These are phyloP conservation scores for Camellia oleifera DNA, from an alignment of 179 eudicot genomes.

Conservation along the genomic window DNA sequence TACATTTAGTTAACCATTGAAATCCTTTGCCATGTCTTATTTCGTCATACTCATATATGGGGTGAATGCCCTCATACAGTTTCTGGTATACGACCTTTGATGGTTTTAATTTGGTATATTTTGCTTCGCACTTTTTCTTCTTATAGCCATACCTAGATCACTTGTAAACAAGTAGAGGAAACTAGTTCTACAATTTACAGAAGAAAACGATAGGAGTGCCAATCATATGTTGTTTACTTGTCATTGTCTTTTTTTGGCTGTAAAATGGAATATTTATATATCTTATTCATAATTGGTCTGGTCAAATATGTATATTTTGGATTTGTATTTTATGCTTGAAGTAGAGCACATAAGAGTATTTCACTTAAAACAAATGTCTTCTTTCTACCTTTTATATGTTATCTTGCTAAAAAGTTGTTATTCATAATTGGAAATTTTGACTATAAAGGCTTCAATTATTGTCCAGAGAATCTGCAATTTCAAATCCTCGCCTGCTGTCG, in stretches of 20 bases:
- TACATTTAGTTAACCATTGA: no score
- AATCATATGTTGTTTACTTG: neutral
- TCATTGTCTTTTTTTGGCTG: neutral
- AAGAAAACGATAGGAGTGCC: neutral
- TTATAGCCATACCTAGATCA: no score
- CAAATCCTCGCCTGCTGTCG: conserved; percentile 13
- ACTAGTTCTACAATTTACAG: neutral
- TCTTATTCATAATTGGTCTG: neutral
- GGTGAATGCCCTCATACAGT: no score
- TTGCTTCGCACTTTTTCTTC: no score
- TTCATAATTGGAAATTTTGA: conserved; percentile 26
- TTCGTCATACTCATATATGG: no score
- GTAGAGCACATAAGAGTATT: neutral
- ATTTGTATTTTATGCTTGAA: neutral
- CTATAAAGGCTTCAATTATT: conserved; percentile 53
- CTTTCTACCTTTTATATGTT: neutral
- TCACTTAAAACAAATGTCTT: neutral
- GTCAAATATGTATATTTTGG: neutral
- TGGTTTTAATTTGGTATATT: no score
- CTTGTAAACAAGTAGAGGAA: neutral
- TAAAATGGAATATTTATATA: neutral
- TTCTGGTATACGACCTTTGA: no score
- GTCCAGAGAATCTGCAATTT: conserved; percentile 49
- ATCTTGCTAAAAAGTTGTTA: neutral
- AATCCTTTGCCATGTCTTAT: no score